Evolutionary conservation across 805 yeast species (phyloP), one percentile per base, ranked within the genome.

Genomic region (Candida nitratophila): DNA sequence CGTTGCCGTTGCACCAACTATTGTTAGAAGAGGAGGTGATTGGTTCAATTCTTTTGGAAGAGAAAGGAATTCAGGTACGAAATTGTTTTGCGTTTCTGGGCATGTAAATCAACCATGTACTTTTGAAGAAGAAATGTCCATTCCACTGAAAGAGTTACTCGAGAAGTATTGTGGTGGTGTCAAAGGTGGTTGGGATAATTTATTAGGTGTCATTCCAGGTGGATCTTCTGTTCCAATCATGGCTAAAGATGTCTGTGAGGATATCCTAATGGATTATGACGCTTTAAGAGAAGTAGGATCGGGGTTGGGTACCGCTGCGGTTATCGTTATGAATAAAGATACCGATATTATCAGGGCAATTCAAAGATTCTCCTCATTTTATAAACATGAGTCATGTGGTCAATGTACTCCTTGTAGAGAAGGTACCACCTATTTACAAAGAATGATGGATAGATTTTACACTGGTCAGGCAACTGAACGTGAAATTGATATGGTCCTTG

Each of bases 371-470:
- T 66, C 91, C 37, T 80, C 85, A 37, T 87, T 87, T 65, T 87
- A 86, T 72, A 85, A 83, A 71, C 96, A 87, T 68, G 96, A 87
- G 73, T 83, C 93, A 8, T 87, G 96, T 70, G 95, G 96, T 47
- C 96, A 87, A 70, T 87, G 96, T 71, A 87, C 96, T 4, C 96
- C 96, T 47, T 87, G 96, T 69, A 80, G 96, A 64, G 96, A 87
- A 69, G 96, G 96, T 46, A 86, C 96, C 37, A 83, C 95, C 19
- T 87, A 91, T 84, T 70, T 87, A 55, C 71, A 74, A 47, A 83
- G 79, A 67, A 81, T 86, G 78, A 87, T 87, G 96, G 83, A 82
- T 61, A 77, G 96, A 60, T 77, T 87, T 63, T 77, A 70, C 49
- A 66, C 67, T 47, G 96, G 96, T 41, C 93, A 86, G 70, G 95